A percentile compares a stretch with the other conserved stretches of the same genome.
Conservation (phyloP, 176 grass and related monocot genomes). For the Hsuehochloa calcarea region DNA sequence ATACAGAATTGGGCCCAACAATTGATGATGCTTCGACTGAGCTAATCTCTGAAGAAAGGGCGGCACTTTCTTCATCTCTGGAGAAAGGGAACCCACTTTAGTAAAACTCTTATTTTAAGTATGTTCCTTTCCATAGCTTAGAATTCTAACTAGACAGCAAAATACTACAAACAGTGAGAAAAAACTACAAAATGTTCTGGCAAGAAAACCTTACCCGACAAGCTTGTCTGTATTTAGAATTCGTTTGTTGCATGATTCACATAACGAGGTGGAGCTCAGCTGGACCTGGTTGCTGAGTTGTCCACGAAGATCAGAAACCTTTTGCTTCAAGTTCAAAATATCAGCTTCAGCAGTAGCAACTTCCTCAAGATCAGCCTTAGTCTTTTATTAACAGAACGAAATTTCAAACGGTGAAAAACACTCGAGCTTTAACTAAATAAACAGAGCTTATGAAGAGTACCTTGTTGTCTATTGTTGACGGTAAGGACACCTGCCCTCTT, state of each 20-base stretch:
- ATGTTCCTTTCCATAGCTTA: conserved; percentile 15
- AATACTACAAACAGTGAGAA: conserved; percentile 3
- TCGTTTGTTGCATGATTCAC: conserved; percentile 81
- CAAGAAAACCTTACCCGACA: conserved; percentile 53
- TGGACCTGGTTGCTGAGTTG: conserved; percentile 55
- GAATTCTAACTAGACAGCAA: conserved; percentile 3
- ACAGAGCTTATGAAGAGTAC: conserved; percentile 41
- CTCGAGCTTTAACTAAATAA: conserved; percentile 21
- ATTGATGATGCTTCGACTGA: conserved; percentile 22
- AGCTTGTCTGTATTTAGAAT: conserved; percentile 39
- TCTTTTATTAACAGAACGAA: conserved; percentile 54
- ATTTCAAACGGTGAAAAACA: conserved; percentile 11
- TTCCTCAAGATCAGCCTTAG: conserved; percentile 78
- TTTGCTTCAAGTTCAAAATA: conserved; percentile 87
- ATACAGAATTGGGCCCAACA: conserved; percentile 2
- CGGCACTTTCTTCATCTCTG: conserved; percentile 43
- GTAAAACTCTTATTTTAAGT: conserved; percentile 15
- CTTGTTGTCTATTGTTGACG: conserved; percentile 70
- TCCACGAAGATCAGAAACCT: conserved; percentile 77
- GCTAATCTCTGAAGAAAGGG: conserved; percentile 25
- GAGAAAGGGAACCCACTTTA: conserved; percentile 25
- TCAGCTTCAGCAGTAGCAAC: conserved; percentile 83
- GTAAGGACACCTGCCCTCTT: conserved; percentile 55
- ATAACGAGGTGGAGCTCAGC: conserved; percentile 56
- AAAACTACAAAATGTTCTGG: conserved; percentile 17